Evolutionary conservation across 2,329 filamentous ascomycete genomes (phyloP).

Genomic region (Boeremia lycopersici): DNA sequence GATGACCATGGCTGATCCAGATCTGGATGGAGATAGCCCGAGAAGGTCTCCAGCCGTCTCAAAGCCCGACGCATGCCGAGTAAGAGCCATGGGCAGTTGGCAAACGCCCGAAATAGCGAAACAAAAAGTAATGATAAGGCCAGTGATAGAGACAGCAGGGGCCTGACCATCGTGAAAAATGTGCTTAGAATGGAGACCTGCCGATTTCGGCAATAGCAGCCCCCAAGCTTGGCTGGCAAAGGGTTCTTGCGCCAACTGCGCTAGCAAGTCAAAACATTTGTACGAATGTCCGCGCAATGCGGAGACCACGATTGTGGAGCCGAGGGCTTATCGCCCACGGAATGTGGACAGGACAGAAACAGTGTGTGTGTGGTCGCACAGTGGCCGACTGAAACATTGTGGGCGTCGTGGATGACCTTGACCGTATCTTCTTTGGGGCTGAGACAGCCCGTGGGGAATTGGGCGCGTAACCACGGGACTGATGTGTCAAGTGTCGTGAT

Average conservation of each 20-base stretch:
- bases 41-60: slow-evolving; percentile 3
- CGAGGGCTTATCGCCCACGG: slow-evolving; percentile 27
- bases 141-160: slow-evolving; percentile 11
- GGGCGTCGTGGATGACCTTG: slow-evolving; percentile 15
- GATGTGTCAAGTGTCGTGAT: slow-evolving; percentile 20
- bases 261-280: slow-evolving; percentile 9
- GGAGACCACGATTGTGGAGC: slow-evolving; percentile 19
- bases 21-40: slow-evolving; percentile 5
- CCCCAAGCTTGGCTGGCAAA: background rate
- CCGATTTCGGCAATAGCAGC: slow-evolving; percentile 19
- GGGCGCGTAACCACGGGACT: slow-evolving; percentile 18
- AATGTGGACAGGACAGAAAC: slow-evolving; percentile 21
- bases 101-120: slow-evolving; percentile 5
- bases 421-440: slow-evolving; percentile 15
- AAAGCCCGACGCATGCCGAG: slow-evolving; percentile 8
- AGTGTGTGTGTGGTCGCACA: slow-evolving; percentile 20
- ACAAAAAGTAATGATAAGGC: slow-evolving; percentile 13
- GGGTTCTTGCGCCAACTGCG: slow-evolving; percentile 11
- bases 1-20: background rate
- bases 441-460: slow-evolving; percentile 23
- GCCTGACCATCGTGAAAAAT: slow-evolving; percentile 3
- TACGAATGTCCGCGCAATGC: slow-evolving; percentile 12
- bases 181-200: slow-evolving; percentile 15
- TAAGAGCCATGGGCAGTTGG: background rate
- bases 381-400: slow-evolving; percentile 15